A percentile compares a stretch with the other conserved stretches of the same genome.
These are phyloP conservation scores for Saccharomyces hybrid DNA, from an alignment of 1,139 yeast species.

Conservation along the genomic window DNA sequence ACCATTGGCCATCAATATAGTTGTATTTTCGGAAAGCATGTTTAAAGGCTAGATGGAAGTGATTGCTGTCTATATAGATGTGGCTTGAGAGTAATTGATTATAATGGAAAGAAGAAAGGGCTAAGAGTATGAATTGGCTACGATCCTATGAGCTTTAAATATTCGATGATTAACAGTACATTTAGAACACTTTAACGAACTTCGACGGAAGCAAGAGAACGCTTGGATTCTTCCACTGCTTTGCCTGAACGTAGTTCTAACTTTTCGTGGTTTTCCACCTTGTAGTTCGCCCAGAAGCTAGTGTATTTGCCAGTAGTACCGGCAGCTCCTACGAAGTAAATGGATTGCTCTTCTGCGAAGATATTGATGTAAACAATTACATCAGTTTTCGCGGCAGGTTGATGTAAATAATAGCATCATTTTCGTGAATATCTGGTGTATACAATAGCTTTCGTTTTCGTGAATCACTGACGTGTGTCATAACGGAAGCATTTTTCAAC, in stretches of 20 bases:
- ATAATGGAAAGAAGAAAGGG: background rate
- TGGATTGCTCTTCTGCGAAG: background rate
- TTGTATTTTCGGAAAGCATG: slow-evolving; percentile 33
- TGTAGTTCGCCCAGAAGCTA: background rate
- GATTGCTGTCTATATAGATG: background rate
- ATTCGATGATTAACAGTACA: background rate
- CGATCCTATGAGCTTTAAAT: background rate
- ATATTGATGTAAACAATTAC: background rate
- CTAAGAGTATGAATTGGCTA: background rate
- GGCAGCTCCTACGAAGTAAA: background rate
- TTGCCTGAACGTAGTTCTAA: background rate
- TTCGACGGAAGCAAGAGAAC: background rate
- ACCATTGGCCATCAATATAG: slow-evolving; percentile 39
- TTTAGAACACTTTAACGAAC: background rate
- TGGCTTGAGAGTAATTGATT: background rate
- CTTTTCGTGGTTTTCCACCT: background rate
- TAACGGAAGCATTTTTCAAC: too few species aligned
- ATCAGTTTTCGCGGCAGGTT: background rate
- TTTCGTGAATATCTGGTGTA: background rate
- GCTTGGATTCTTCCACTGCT: background rate
- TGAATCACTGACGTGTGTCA: background rate
- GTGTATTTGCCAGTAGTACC: background rate
- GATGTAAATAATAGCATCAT: background rate
- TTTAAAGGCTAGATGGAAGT: background rate
- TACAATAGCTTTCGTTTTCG: background rate